Percentiles rank a stretch among this genome's conserved stretches.
Conservation (phyloP, 257 asterid genomes). For the Rehmannia glutinosa region DNA sequence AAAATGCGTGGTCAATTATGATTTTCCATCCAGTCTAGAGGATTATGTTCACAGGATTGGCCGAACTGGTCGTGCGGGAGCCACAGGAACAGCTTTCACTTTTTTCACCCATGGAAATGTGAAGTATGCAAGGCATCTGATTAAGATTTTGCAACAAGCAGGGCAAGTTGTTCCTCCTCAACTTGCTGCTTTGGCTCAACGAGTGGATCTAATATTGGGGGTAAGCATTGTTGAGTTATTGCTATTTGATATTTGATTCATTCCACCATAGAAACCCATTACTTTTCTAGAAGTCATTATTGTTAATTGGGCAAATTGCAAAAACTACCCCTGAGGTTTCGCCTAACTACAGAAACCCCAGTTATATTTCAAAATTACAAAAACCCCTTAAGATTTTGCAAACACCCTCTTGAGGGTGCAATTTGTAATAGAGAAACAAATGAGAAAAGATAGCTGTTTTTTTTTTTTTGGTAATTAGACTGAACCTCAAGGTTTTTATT, state of each 20-base stretch:
- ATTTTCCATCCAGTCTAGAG: conserved; percentile 83
- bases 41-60: conserved; percentile 97
- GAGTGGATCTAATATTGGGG: conserved; percentile 40
- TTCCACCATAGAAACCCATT: too few species aligned
- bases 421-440: too few species aligned
- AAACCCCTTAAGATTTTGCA: too few species aligned
- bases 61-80: conserved; percentile 97
- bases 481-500: too few species aligned
- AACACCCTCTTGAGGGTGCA: too few species aligned
- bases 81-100: conserved; percentile 73
- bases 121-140: conserved; percentile 59
- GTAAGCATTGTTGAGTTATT: conserved; percentile 30
- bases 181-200: conserved; percentile 58
- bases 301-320: neutral
- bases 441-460: too few species aligned
- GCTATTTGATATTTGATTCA: neutral
- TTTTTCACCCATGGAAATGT: conserved; percentile 78
- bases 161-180: conserved; percentile 82
- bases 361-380: too few species aligned
- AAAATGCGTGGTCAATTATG: conserved; percentile 83
- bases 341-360: too few species aligned
- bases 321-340: too few species aligned
- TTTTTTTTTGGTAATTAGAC: too few species aligned
- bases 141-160: conserved; percentile 79
- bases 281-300: too few species aligned